These are phyloP conservation scores for Prunus mume DNA, from an alignment of 306 rosid genomes.

Conservation along the genomic window DNA sequence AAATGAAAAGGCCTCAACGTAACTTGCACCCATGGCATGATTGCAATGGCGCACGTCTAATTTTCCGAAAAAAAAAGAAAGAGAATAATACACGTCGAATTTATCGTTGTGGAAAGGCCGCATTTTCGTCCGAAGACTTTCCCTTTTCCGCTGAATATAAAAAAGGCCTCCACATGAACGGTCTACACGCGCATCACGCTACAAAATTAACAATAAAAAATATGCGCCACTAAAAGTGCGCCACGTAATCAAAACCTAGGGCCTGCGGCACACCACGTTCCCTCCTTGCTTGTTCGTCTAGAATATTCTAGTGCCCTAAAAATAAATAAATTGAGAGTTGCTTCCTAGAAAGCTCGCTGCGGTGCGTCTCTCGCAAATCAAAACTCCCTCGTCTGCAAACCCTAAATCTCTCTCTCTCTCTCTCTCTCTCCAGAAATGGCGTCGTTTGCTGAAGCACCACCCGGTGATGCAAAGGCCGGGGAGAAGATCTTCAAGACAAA, in stretches of 20 bases:
- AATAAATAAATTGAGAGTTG: not conserved
- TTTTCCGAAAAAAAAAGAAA: too few species aligned
- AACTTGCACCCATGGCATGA: not conserved
- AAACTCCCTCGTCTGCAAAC: not conserved
- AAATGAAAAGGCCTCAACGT: too few species aligned
- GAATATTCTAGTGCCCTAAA: constrained; percentile 14
- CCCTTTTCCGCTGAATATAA: not conserved
- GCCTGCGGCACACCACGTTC: constrained; percentile 15
- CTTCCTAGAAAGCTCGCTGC: not conserved
- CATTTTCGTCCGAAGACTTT: not conserved
- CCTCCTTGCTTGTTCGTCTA: not conserved
- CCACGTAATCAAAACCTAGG: constrained; percentile 1
- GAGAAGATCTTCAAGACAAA: constrained; percentile 79
- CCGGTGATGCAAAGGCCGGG: constrained; percentile 59
- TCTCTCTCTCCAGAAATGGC: constrained; percentile 44
- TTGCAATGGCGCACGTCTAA: not conserved
- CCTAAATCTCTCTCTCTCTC: not conserved
- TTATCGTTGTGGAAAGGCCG: not conserved
- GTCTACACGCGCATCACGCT: not conserved
- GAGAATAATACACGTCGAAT: not conserved
- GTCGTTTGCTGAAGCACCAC: constrained; percentile 72
- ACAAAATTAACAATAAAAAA: not conserved
- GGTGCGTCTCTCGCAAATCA: not conserved
- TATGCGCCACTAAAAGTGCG: not conserved
- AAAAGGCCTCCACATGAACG: not conserved